These are phyloP conservation scores for Crithidia mellificae DNA, from an alignment of 208 protist species.

Conservation along the genomic window DNA sequence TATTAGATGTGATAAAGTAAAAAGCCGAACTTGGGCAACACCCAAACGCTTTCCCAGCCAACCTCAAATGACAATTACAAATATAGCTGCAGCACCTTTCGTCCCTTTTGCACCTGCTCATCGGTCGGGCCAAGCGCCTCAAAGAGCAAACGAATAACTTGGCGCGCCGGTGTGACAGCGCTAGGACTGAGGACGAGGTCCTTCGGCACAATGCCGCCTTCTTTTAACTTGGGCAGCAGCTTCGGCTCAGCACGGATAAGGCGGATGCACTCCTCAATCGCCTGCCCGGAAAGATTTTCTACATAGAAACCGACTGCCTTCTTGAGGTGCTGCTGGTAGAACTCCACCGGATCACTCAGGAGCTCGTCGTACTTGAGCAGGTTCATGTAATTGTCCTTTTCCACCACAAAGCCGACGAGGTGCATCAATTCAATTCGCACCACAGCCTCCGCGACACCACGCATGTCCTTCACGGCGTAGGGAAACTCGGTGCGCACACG, in stretches of 20 bases:
- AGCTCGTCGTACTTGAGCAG: conserved; percentile 80
- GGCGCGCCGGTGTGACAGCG: conserved; percentile 65
- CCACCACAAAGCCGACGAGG: conserved; percentile 62
- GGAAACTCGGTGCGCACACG: conserved; percentile 70
- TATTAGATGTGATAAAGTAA: too few species aligned
- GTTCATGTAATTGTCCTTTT: conserved; percentile 78
- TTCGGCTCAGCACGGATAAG: conserved; percentile 81
- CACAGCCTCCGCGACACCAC: conserved; percentile 73
- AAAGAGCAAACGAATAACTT: conserved; percentile 67
- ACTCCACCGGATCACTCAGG: conserved; percentile 53
- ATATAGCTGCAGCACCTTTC: conserved; percentile 77
- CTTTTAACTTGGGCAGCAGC: conserved; percentile 72
- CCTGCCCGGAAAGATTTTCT: conserved; percentile 58
- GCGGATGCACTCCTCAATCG: conserved; percentile 75
- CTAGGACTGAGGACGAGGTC: conserved; percentile 55
- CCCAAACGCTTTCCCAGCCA: too few species aligned
- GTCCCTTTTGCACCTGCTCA: conserved; percentile 64
- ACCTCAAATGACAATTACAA: too few species aligned
- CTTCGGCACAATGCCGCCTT: conserved; percentile 47
- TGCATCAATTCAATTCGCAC: conserved; percentile 82
- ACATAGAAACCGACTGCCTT: conserved; percentile 72
- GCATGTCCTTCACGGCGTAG: conserved; percentile 71
- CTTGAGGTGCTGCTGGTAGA: conserved; percentile 79
- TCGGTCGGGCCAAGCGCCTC: conserved; percentile 70
- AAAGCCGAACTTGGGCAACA: too few species aligned